Conservation (phyloP, 2,329 filamentous ascomycete species). For the Neodidymelliopsis sp. region DNA sequence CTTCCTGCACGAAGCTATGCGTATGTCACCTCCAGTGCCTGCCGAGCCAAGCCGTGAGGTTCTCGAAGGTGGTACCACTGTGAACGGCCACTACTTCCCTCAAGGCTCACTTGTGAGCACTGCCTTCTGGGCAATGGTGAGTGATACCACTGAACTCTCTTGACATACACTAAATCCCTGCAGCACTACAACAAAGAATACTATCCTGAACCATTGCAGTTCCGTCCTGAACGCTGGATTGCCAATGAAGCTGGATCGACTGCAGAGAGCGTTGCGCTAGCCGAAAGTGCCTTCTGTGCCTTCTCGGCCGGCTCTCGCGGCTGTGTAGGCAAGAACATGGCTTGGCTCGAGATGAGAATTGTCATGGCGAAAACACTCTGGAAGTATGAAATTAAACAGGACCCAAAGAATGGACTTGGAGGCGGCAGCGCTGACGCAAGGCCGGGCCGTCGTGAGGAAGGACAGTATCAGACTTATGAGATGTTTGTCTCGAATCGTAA, state of each 20-base stretch:
- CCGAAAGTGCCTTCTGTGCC: constrained; percentile 26
- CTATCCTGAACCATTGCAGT: constrained; percentile 25
- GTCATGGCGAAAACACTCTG: constrained; percentile 35
- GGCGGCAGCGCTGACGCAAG: constrained; percentile 26
- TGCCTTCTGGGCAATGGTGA: constrained; percentile 23
- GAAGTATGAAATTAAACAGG: constrained; percentile 35
- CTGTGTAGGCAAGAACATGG: constrained; percentile 40
- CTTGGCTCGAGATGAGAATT: constrained; percentile 34
- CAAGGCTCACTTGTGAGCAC: constrained; percentile 28
- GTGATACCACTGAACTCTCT: too few species aligned
- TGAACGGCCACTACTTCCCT: constrained; percentile 26
- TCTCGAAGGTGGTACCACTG: constrained; percentile 23
- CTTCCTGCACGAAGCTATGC: constrained; percentile 25
- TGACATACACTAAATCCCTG: too few species aligned
- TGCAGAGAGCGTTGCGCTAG: constrained; percentile 19
- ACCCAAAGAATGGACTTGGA: constrained; percentile 31
- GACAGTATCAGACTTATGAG: constrained; percentile 39
- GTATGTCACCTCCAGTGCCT: constrained; percentile 21
- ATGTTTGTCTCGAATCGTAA: constrained; percentile 41
- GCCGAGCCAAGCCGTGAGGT: constrained; percentile 27
- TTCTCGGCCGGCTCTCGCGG: constrained; percentile 35
- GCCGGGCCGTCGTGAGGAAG: constrained; percentile 25
- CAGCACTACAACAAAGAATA: constrained; percentile 24
- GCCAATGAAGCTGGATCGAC: constrained; percentile 13
- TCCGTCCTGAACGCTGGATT: constrained; percentile 34